Conservation (phyloP, 257 asterid genomes). For the Plectranthus barbatus region DNA sequence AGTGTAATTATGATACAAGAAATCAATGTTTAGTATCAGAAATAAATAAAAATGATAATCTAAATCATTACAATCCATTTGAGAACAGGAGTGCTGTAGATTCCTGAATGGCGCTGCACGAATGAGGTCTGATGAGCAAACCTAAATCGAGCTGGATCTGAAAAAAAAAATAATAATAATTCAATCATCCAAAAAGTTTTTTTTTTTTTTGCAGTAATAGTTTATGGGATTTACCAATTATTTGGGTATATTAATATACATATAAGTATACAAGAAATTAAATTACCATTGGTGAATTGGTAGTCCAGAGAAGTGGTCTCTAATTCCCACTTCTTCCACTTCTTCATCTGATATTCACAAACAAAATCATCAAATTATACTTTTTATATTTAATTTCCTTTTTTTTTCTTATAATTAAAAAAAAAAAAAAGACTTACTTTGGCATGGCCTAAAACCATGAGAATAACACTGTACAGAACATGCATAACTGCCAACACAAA, state of each 20-base stretch:
- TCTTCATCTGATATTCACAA: constrained; percentile 74
- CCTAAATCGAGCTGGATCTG: constrained; percentile 59
- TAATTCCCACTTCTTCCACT: constrained; percentile 62
- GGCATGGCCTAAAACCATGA: constrained; percentile 42
- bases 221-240: neutral
- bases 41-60: neutral
- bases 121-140: constrained; percentile 61
- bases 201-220: no score
- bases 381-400: no score
- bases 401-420: no score
- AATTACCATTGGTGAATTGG: constrained; percentile 47
- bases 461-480: constrained; percentile 35
- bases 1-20: no score
- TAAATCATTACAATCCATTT: constrained; percentile 48
- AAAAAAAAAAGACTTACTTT: constrained; percentile 33
- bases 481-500: constrained; percentile 44
- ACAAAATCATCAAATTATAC: no score
- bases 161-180: neutral
- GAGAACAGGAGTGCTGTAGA: constrained; percentile 34
- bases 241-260: no score
- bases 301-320: constrained; percentile 64
- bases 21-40: no score
- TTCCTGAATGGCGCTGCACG: constrained; percentile 50
- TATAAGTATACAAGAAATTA: no score
- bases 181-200: no score